Base-by-base conservation (phyloP, 768 basidiomycete species). In the Tulasnella calospora region DNA sequence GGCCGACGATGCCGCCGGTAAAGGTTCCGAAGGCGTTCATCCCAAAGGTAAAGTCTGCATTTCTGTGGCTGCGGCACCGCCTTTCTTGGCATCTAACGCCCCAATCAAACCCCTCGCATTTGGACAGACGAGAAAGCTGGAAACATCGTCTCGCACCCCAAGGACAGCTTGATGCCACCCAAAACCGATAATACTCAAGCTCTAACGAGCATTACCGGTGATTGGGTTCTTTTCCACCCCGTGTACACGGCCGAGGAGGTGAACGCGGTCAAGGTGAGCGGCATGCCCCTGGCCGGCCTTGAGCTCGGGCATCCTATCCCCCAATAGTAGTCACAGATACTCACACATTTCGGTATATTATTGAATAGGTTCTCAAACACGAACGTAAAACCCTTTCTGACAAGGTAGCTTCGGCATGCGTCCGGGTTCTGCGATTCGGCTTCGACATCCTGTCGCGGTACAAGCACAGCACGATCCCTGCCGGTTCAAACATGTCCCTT, bases 181-280 rank as follows among this genome's bases (percentile, higher is more conserved):
- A 61, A 61, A 13, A n/a, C n/a, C 27, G 57, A 61, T 61, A 27
- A 61, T 13, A 61, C n/a, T n/a, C 7, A 17, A 12, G 57, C 57
- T 61, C 23, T 61, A 23, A 30, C 57, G 5, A 61, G 23, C 57
- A 19, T 78, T 40, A 77, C 61, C 36, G 85, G 84, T 27, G 79
- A 83, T 12, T 98, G 95, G 94, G 94, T 97, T 15, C 85, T 98
- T 1, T 94, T 95, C 83, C 94, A 97, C 82, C 96, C 96, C 0
- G 95, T 97, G 1, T 98, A 98, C 83, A 89, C 92, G 8, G 83
- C 85, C 23, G 89, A 89, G 47, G 94, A 95, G 82, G 83, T 94
- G 73, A 90, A 70, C n/a, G 35, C 61, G 19, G 76, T 78, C 40
- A 61, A 78, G 76, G 76, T 71, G 40, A 23, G 61, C 57, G 57